Base-by-base conservation (phyloP, 78 protist genomes). In the Dictyostelium purpureum region DNA sequence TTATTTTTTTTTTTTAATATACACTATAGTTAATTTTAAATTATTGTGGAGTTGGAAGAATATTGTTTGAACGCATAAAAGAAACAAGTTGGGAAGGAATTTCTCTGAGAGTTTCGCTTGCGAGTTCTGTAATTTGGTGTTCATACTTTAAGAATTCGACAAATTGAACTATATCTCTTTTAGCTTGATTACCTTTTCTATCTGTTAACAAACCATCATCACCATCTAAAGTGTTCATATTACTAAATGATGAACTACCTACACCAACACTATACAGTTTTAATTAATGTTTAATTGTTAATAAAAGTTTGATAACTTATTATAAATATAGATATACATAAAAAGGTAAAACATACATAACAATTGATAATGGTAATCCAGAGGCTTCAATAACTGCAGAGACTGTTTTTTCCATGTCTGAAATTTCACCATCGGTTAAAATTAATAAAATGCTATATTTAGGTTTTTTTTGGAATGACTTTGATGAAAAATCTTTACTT, bases 261-360 rank as follows among this genome's bases (percentile, higher is more conserved):
- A 97, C 95, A 28, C 98, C 98, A 21, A 97, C 94, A 70, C 4
- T 76, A 38, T 37, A n/a, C n/a, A n/a, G n/a, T n/a, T n/a, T n/a
- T n/a, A n/a, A n/a, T n/a, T n/a, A n/a, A n/a, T n/a, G n/a, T n/a
- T n/a, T n/a, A n/a, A n/a, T n/a, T n/a, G n/a, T n/a, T n/a, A n/a
- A n/a, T n/a, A n/a, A n/a, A n/a, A n/a, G n/a, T n/a, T n/a, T n/a
- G n/a, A n/a, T n/a, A n/a, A n/a, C n/a, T n/a, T n/a, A n/a, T n/a
- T n/a, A n/a, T n/a, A n/a, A n/a, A n/a, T n/a, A n/a, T n/a, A n/a
- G n/a, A n/a, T n/a, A n/a, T n/a, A n/a, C n/a, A n/a, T n/a, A n/a
- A n/a, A n/a, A n/a, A n/a, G n/a, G n/a, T n/a, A n/a, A n/a, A n/a
- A n/a, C n/a, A n/a, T n/a, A n/a, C n/a, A 67, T 67, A 38, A 67